phyloP scores from a whole-genome alignment of 306 rosid genomes.

The Crataegus laevigata region DNA sequence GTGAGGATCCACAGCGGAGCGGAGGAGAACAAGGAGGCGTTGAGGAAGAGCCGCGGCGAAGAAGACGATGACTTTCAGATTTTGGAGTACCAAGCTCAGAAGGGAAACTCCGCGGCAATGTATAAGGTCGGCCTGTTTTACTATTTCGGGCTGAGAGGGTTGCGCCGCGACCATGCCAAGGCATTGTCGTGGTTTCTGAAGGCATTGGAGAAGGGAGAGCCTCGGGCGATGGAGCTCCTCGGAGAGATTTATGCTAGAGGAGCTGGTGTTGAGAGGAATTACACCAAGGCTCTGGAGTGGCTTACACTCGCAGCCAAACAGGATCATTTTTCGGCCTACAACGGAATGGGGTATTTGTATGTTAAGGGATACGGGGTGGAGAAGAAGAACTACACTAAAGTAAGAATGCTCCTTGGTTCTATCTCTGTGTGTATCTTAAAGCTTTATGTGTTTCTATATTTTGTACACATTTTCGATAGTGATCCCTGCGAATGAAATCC shows the following conservation, averaged over 20 bases:
- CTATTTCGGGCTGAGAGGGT: constrained; percentile 89
- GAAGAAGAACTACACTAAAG: constrained; percentile 81
- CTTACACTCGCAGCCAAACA: constrained; percentile 81
- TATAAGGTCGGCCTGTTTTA: constrained; percentile 89
- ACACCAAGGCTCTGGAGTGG: constrained; percentile 89
- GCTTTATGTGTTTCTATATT: background rate
- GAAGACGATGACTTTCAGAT: constrained; percentile 95
- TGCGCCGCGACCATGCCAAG: constrained; percentile 83
- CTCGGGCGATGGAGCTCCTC: constrained; percentile 87
- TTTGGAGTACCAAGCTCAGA: constrained; percentile 91
- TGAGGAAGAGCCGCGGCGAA: constrained; percentile 85
- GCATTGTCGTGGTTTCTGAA: constrained; percentile 81
- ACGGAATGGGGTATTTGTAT: constrained; percentile 91
- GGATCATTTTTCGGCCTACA: constrained; percentile 72
- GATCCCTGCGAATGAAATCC: background rate
- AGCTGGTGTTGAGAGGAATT: constrained; percentile 91
- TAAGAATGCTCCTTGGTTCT: constrained; percentile 19
- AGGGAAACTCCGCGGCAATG: constrained; percentile 92
- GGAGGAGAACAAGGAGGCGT: constrained; percentile 91
- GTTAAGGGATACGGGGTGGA: constrained; percentile 93
- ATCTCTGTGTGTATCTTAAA: background rate
- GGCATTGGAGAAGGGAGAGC: constrained; percentile 95
- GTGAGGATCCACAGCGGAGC: constrained; percentile 85
- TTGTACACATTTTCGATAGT: background rate
- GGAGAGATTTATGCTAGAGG: constrained; percentile 97